Evolutionary conservation across 129 eudicot genomes (phyloP).

Genomic region (Escallonia herrerae): DNA sequence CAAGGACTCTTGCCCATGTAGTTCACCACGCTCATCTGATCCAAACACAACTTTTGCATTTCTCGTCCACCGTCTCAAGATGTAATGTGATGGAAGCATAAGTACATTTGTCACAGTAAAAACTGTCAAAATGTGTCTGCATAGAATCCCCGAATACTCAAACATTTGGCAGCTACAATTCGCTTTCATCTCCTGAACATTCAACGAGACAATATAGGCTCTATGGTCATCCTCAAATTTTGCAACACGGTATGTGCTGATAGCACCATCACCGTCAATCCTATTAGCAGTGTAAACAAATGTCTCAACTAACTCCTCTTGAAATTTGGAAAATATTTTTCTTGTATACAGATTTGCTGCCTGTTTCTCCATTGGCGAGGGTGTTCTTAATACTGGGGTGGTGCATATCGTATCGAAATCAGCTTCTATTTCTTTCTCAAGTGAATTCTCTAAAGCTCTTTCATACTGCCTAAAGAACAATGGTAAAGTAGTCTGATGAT

Average conservation of each 20-base stretch:
- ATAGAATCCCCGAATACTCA: slow-evolving; percentile 77
- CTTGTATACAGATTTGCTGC: slow-evolving; percentile 72
- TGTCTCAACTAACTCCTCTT: slow-evolving; percentile 88
- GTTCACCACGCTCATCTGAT: slow-evolving; percentile 35
- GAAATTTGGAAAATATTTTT: slow-evolving; percentile 66
- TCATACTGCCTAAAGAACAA: slow-evolving; percentile 91
- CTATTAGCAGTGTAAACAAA: slow-evolving; percentile 89
- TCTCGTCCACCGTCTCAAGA: slow-evolving; percentile 80
- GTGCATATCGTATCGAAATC: slow-evolving; percentile 72
- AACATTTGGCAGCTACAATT: slow-evolving; percentile 90
- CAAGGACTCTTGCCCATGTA: slow-evolving; percentile 45
- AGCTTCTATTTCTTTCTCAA: slow-evolving; percentile 72
- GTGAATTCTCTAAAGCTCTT: slow-evolving; percentile 74
- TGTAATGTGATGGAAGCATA: slow-evolving; percentile 76
- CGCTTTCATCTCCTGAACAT: slow-evolving; percentile 52
- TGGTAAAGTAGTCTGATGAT: slow-evolving; percentile 74
- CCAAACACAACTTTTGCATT: slow-evolving; percentile 54
- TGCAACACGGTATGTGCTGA: slow-evolving; percentile 78
- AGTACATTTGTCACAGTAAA: slow-evolving; percentile 86
- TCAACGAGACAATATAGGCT: slow-evolving; percentile 60
- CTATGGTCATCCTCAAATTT: slow-evolving; percentile 79
- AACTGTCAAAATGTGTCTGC: slow-evolving; percentile 85
- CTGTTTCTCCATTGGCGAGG: slow-evolving; percentile 96
- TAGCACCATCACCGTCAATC: slow-evolving; percentile 59
- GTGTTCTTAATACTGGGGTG: slow-evolving; percentile 71